Percentiles rank a stretch among this genome's conserved stretches.
These are phyloP conservation scores for Colletotrichum sublineola DNA, from an alignment of 2,329 filamentous ascomycete genomes.

Conservation along the genomic window DNA sequence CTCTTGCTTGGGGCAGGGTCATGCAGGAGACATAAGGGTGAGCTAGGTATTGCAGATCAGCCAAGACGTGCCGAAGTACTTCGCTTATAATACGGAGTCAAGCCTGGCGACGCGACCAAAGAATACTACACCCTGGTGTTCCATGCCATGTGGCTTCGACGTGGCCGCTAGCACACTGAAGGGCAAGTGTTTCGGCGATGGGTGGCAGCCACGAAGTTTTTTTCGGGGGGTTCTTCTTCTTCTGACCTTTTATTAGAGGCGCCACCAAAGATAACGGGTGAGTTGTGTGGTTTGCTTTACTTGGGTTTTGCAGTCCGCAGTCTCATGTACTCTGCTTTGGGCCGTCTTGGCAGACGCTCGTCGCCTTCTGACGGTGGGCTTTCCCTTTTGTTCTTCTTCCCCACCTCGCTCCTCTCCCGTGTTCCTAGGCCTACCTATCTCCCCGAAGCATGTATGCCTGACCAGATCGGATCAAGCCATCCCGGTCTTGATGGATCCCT, in stretches of 20 bases:
- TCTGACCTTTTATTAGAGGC: too few species aligned
- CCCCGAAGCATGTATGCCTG: background rate
- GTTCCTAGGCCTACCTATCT: background rate
- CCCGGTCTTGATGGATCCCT: background rate
- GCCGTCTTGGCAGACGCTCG: background rate
- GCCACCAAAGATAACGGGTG: background rate
- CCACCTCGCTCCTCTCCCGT: background rate
- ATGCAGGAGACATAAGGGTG: background rate
- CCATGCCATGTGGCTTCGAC: conserved; percentile 31
- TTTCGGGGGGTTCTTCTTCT: too few species aligned
- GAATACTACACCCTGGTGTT: background rate
- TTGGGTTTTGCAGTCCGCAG: background rate
- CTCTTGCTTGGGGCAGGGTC: background rate
- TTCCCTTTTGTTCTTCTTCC: background rate
- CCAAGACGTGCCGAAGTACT: background rate
- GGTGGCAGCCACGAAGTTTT: background rate
- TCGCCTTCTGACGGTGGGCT: background rate
- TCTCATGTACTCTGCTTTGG: conserved; percentile 3
- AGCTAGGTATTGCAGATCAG: conserved; percentile 9
- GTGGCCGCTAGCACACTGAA: conserved; percentile 35
- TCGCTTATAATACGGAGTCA: background rate
- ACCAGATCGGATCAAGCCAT: background rate
- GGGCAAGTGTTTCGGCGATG: conserved; percentile 37
- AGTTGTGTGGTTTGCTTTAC: conserved; percentile 3
- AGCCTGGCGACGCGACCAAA: background rate